These are phyloP conservation scores for Pestalotiopsis sp. DNA, from an alignment of 2,329 filamentous ascomycete species.

Conservation along the genomic window DNA sequence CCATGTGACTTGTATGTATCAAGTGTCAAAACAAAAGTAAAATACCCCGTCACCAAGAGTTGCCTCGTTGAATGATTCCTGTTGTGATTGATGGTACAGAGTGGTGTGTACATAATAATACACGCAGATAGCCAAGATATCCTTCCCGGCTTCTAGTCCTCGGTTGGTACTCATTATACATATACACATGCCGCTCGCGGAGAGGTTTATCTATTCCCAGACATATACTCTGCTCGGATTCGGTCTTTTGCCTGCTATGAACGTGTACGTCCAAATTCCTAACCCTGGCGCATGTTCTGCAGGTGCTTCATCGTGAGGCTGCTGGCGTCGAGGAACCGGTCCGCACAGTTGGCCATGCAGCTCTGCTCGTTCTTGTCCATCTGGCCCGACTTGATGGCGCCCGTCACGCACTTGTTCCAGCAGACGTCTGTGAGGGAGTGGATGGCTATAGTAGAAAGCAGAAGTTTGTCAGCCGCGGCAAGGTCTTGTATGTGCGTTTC, in stretches of 20 bases:
- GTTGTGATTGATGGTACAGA: neutral
- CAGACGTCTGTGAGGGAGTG: slow-evolving; percentile 71
- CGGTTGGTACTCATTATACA: neutral
- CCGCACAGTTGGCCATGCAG: slow-evolving; percentile 91
- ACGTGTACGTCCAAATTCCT: neutral
- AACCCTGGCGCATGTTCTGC: slow-evolving; percentile 55
- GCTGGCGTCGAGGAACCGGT: slow-evolving; percentile 90
- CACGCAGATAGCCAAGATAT: neutral
- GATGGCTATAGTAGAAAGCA: slow-evolving; percentile 42
- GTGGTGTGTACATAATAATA: neutral
- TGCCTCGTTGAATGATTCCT: neutral
- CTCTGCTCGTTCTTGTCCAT: slow-evolving; percentile 78
- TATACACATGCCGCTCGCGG: neutral
- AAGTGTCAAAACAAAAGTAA: neutral
- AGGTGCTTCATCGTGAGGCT: slow-evolving; percentile 83
- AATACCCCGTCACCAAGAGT: neutral
- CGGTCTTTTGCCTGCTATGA: neutral
- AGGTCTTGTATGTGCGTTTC: neutral
- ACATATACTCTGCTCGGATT: neutral
- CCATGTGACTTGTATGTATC: neutral
- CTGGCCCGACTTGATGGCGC: slow-evolving; percentile 69
- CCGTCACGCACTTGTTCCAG: slow-evolving; percentile 91
- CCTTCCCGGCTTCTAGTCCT: neutral
- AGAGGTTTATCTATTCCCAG: neutral
- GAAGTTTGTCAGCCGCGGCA: neutral